A percentile compares a stretch with the other conserved stretches of the same genome.
Conservation (phyloP, 2,329 filamentous ascomycete genomes). For the Fusarium armeniacum region DNA sequence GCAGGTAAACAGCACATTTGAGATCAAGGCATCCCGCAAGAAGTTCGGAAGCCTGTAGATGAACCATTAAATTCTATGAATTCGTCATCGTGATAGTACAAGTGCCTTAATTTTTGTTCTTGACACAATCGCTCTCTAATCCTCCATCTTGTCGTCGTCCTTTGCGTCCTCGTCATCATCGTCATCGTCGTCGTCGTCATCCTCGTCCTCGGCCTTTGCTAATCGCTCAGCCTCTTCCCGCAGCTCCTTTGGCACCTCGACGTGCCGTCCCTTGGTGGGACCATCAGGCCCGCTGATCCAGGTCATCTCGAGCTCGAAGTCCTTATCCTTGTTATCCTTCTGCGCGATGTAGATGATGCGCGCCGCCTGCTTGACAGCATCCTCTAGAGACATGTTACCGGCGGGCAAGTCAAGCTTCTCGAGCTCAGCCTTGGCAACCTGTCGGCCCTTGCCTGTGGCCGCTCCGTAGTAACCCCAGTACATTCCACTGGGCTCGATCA, state of each 20-base stretch:
- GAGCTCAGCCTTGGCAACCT: slow-evolving; percentile 96
- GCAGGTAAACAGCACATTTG: slow-evolving; percentile 30
- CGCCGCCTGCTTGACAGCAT: slow-evolving; percentile 96
- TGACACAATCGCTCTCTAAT: slow-evolving; percentile 64
- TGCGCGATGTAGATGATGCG: slow-evolving; percentile 97
- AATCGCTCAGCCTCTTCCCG: slow-evolving; percentile 92
- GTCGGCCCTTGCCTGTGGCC: slow-evolving; percentile 95
- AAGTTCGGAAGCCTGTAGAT: slow-evolving; percentile 44
- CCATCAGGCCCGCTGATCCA: slow-evolving; percentile 91
- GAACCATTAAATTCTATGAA: slow-evolving; percentile 56
- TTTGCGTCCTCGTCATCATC: slow-evolving; percentile 73
- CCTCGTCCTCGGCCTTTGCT: slow-evolving; percentile 91
- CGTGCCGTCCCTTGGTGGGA: slow-evolving; percentile 91
- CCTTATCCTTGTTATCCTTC: slow-evolving; percentile 99
- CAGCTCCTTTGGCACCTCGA: slow-evolving; percentile 92
- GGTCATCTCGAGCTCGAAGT: slow-evolving; percentile 99
- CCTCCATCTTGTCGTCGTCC: slow-evolving; percentile 87
- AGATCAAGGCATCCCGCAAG: slow-evolving; percentile 19
- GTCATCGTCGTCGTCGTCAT: slow-evolving; percentile 79
- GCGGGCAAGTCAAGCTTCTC: slow-evolving; percentile 94
- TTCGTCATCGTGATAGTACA: slow-evolving; percentile 57
- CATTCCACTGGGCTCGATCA: slow-evolving; percentile 97
- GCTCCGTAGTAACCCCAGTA: slow-evolving; percentile 99
- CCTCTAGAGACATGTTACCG: slow-evolving; percentile 80
- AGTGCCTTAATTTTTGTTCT: slow-evolving; percentile 45